Base-by-base conservation (phyloP, 208 protist species). In the Trypanosoma cruzi region DNA sequence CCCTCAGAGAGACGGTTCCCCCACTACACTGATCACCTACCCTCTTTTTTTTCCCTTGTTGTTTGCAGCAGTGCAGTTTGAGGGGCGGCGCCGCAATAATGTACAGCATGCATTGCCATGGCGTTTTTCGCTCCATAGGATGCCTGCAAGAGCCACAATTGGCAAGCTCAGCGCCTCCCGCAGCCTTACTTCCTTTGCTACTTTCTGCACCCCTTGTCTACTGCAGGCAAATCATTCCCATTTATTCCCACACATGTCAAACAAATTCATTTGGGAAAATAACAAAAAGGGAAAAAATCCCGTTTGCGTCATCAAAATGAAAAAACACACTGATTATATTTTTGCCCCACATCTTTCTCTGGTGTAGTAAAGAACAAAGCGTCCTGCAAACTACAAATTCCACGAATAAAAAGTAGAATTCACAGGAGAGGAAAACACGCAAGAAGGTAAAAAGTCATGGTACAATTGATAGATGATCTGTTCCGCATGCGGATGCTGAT, bases 71-170 rank as follows among this genome's bases (percentile, higher is more conserved):
- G 48, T 36, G 29, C 2, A 52, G 61, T 66, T 66, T 66, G 61
- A 55, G 24, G 46, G 61, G 48, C 29, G 48, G 20, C 26, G 22
- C 32, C 11, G 28, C n/a, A 53, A 53, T 28, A 7, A n/a, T 24
- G 11, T 24, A 28, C 14, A 34, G 24, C 16, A 31, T 36, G 4
- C 8, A 4, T 55, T 7, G 36, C 55, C 42, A 71, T 79, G 64
- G 71, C 52, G 56, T 48, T 32, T 66, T 50, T 54, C 56, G 64
- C 53, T 65, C 75, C 63, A 85, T 85, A 85, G 80, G 80, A 85
- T 70, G 55, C 75, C 63, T 71, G 80, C 75, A 34, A 85, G 80
- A 85, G n/a, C 7, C 6, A 60, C 53, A 8, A 18, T 29, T 6
- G 4, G 3, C 3, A 24, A 60, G n/a, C 28, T 42, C 3, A 40